phyloP scores from a whole-genome alignment of 306 rosid species.

The Quercus cerris region DNA sequence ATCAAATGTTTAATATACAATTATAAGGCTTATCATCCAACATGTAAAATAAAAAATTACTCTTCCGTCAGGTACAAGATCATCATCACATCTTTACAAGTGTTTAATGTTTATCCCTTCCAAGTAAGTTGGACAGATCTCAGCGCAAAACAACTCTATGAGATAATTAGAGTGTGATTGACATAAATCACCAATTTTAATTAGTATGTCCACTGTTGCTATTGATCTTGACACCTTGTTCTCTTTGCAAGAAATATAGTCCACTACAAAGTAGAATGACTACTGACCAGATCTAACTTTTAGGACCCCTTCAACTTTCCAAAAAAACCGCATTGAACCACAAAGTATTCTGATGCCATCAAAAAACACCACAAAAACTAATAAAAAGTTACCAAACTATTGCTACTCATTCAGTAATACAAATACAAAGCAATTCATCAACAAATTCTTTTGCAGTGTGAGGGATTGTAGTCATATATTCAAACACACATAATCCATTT shows the following conservation, averaged over 20 bases:
- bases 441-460: neutral
- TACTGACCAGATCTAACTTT: neutral
- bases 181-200: neutral
- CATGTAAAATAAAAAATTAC: neutral
- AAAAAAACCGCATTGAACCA: neutral
- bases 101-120: neutral
- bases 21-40: neutral
- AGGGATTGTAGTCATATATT: neutral
- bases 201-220: neutral
- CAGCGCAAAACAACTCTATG: no score
- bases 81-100: conserved; percentile 7
- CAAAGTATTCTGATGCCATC: neutral
- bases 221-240: neutral
- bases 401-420: neutral
- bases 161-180: neutral
- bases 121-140: neutral
- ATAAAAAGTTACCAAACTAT: neutral
- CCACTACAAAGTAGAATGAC: neutral
- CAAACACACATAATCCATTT: neutral
- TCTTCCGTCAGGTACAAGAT: conserved; percentile 7
- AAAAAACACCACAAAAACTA: neutral
- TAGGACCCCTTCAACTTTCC: neutral
- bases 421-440: neutral
- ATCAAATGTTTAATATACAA: neutral
- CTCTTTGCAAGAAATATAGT: conserved; percentile 6